Evolutionary conservation across 2,329 filamentous ascomycete species (phyloP), one percentile per base, ranked within the genome.

Genomic region (Graphium sp.): DNA sequence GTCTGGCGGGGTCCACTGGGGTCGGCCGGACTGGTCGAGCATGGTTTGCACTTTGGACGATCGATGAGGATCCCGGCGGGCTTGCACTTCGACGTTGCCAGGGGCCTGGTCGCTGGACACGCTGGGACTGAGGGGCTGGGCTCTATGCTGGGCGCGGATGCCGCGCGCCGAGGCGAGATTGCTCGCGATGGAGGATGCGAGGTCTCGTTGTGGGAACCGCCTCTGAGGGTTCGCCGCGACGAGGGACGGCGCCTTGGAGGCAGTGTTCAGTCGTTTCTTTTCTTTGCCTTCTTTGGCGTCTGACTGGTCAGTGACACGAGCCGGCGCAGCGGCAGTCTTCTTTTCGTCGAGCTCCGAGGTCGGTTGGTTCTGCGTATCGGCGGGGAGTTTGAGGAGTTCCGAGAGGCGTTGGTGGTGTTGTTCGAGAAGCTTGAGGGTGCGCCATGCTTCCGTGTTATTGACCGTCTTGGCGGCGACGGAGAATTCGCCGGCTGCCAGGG

Each of bases 401-500:
- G 85, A 83, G 9, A 95, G 73, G 36, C 73, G 74, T 39, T 74
- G 70, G 48, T 98, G 89, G 48, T 98, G 83, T 37, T 80, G 66
- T 50, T 94, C 83, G 33, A 98, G 73, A 3, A 95, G 66, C 38
- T 68, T 71, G 34, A 98, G 60, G 7, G 85, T 89, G 29, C 89
- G 73, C 28, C 92, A 55, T 10, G 85, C 87, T 61, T 93, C 64
- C 36, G 63, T 47, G 45, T 61, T 68, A 22, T 59, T 62, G 6
- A 82, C 92, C 26, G 56, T 66, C 35, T 71, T 67, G n/a, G 81
- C 74, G 18, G 84, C 85, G 35, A 76, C 75, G 35, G 82, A 75
- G 49, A 93, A 95, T 48, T 93, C 82, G 37, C 74, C 76, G 3
- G 89, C 87, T 21, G 89, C 89, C 32, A 80, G 62, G 30, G 85